phyloP scores from a whole-genome alignment of 140 eudicot species.

The Artemisia princeps region DNA sequence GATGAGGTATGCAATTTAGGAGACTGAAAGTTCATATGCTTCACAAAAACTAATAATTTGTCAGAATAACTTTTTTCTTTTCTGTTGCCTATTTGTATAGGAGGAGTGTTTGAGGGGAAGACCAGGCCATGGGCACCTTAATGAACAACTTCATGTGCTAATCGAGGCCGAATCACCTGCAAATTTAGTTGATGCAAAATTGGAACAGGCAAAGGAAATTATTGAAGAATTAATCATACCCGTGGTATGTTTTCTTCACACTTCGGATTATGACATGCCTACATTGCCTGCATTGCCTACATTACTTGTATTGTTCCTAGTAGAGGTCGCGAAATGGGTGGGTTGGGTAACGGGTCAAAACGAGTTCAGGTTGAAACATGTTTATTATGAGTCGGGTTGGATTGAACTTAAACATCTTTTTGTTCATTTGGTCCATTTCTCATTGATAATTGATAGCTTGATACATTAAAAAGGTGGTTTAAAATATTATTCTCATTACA shows the following conservation, averaged over 20 bases:
- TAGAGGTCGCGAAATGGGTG: too few species aligned
- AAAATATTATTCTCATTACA: too few species aligned
- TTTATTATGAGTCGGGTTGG: too few species aligned
- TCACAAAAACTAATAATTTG: not conserved
- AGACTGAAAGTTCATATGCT: not conserved
- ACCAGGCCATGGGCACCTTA: constrained; percentile 53
- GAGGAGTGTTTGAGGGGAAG: constrained; percentile 57
- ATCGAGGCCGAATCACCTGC: constrained; percentile 58
- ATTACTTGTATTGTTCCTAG: not conserved
- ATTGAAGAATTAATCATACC: constrained; percentile 56
- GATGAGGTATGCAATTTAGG: not conserved
- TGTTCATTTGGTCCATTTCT: too few species aligned
- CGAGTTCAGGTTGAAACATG: too few species aligned
- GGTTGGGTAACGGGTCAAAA: too few species aligned
- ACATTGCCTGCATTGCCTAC: not conserved
- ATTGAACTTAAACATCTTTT: too few species aligned
- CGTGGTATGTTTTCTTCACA: constrained; percentile 38
- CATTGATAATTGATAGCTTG: too few species aligned
- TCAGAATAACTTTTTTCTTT: too few species aligned
- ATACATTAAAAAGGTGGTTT: too few species aligned
- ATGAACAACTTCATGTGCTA: constrained; percentile 54
- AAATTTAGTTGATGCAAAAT: constrained; percentile 35
- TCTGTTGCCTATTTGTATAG: constrained; percentile 24
- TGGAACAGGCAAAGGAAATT: constrained; percentile 51
- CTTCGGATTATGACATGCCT: not conserved